These are phyloP conservation scores for Metschnikowia koreensis DNA, from an alignment of 805 yeast genomes.

Conservation along the genomic window DNA sequence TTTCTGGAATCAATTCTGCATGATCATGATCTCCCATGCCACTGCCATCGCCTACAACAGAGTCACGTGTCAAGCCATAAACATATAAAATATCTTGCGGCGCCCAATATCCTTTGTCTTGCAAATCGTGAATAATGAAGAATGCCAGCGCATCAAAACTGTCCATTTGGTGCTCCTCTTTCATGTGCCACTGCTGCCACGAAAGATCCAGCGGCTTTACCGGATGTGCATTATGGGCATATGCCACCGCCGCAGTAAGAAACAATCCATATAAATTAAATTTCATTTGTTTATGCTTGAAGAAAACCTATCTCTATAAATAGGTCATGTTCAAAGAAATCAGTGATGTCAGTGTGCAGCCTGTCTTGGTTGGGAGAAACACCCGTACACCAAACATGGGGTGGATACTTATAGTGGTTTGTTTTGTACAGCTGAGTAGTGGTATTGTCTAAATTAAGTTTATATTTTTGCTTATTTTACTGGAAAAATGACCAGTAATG, in stretches of 20 bases:
- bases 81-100: conserved; percentile 66
- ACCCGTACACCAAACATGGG: background rate
- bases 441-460: background rate
- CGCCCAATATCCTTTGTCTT: conserved; percentile 55
- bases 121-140: conserved; percentile 76
- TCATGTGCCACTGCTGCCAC: conserved; percentile 92
- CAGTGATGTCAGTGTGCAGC: background rate
- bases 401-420: too few species aligned
- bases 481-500: too few species aligned
- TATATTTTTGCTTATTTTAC: too few species aligned
- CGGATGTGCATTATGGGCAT: conserved; percentile 13
- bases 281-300: conserved; percentile 4
- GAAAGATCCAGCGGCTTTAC: conserved; percentile 37
- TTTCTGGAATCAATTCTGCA: conserved; percentile 51
- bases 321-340: background rate
- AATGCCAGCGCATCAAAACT: conserved; percentile 71
- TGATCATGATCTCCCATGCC: conserved; percentile 79
- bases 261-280: background rate
- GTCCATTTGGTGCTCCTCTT: conserved; percentile 78
- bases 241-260: background rate
- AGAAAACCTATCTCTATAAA: background rate
- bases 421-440: background rate
- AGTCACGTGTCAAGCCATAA: conserved; percentile 75
- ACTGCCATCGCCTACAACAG: conserved; percentile 81
- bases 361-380: background rate